Evolutionary conservation across 352 stramenopile species (phyloP).

Genomic region (Phytophthora capsici): DNA sequence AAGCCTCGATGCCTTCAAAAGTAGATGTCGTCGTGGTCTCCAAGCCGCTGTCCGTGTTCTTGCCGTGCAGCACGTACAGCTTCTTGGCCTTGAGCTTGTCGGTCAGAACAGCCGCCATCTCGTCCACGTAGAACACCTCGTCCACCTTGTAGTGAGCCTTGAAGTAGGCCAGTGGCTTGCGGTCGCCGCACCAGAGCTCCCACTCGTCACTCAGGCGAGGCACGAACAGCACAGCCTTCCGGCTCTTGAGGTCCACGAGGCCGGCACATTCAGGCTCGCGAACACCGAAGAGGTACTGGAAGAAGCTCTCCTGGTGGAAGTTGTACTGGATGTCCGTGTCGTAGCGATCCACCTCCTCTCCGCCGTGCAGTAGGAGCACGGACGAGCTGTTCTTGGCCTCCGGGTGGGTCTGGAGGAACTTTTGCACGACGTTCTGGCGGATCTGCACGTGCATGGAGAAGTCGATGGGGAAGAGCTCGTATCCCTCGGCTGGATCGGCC

Average conservation of each 20-base stretch:
- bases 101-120: conserved; percentile 75
- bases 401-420: conserved; percentile 54
- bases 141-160: conserved; percentile 94
- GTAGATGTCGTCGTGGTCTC: conserved; percentile 72
- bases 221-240: conserved; percentile 92
- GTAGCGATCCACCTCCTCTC: conserved; percentile 74
- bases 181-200: conserved; percentile 95
- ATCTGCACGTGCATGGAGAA: conserved; percentile 83
- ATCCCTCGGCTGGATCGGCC: conserved; percentile 41
- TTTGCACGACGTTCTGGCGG: conserved; percentile 50
- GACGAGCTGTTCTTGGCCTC: conserved; percentile 43
- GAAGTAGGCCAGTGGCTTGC: conserved; percentile 88
- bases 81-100: conserved; percentile 64
- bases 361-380: conserved; percentile 72
- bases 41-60: conserved; percentile 82
- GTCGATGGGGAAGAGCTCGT: conserved; percentile 83
- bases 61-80: conserved; percentile 82
- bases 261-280: conserved; percentile 93
- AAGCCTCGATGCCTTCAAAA: conserved; percentile 83
- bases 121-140: conserved; percentile 83
- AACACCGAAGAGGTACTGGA: conserved; percentile 99
- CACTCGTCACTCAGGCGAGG: conserved; percentile 92
- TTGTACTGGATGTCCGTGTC: conserved; percentile 88
- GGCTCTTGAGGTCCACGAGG: conserved; percentile 85
- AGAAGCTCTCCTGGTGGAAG: conserved; percentile 98